These are phyloP conservation scores for Blechomonas ayalai DNA, from an alignment of 208 protist genomes.

Conservation along the genomic window DNA sequence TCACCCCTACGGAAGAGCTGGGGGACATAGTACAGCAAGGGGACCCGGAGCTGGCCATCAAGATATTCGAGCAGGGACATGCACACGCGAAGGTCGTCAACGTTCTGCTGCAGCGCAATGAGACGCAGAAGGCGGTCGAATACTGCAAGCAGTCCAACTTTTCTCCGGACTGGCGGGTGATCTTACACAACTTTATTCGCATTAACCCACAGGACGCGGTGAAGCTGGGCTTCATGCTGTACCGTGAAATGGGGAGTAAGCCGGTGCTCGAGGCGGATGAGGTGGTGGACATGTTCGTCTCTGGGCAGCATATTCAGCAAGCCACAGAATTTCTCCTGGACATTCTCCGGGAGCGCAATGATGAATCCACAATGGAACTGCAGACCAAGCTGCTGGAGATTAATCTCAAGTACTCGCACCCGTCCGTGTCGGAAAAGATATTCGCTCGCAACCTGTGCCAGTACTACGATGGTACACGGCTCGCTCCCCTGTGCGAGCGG, in stretches of 20 bases:
- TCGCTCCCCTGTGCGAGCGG: slow-evolving; percentile 98
- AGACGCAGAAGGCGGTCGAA: slow-evolving; percentile 96
- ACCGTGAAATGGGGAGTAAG: slow-evolving; percentile 63
- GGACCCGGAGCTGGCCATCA: slow-evolving; percentile 93
- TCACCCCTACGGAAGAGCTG: slow-evolving; percentile 97
- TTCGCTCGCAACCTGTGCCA: slow-evolving; percentile 95
- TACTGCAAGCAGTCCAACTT: slow-evolving; percentile 97
- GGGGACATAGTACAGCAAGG: slow-evolving; percentile 94
- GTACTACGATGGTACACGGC: slow-evolving; percentile 94
- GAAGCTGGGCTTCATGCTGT: slow-evolving; percentile 91
- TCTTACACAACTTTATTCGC: slow-evolving; percentile 91
- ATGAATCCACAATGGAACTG: slow-evolving; percentile 89
- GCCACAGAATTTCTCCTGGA: slow-evolving; percentile 98
- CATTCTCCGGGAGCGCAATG: slow-evolving; percentile 90
- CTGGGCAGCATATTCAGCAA: slow-evolving; percentile 93
- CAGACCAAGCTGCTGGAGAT: slow-evolving; percentile 99
- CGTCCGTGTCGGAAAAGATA: slow-evolving; percentile 98
- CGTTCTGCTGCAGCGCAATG: slow-evolving; percentile 91
- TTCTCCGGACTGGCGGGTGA: slow-evolving; percentile 93
- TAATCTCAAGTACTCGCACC: slow-evolving; percentile 96
- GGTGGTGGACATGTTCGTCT: slow-evolving; percentile 96
- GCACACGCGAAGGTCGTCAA: slow-evolving; percentile 93
- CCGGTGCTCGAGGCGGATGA: slow-evolving; percentile 79
- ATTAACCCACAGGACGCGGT: slow-evolving; percentile 91
- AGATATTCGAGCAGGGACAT: slow-evolving; percentile 95